phyloP scores from a whole-genome alignment of 179 eudicot species.

The Vitellaria paradoxa region DNA sequence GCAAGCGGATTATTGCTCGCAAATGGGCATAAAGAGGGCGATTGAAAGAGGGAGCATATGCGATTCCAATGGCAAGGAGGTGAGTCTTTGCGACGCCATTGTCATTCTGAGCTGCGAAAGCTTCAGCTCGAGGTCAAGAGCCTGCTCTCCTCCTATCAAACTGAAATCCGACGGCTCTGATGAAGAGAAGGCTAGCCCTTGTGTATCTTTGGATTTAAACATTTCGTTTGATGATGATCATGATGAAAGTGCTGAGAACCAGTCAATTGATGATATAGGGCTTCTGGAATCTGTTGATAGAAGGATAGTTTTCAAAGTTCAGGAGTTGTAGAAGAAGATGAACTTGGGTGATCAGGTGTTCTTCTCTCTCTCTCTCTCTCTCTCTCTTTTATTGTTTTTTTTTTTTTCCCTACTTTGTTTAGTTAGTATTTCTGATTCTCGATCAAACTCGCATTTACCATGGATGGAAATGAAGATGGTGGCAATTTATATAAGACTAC shows the following conservation, averaged over 20 bases:
- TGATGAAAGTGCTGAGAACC: constrained; percentile 23
- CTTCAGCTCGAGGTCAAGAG: constrained; percentile 46
- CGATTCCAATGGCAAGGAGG: constrained; percentile 31
- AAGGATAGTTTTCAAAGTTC: constrained; percentile 45
- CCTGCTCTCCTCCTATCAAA: constrained; percentile 45
- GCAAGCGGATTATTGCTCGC: constrained; percentile 42
- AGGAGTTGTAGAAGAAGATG: constrained; percentile 33
- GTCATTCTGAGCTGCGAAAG: constrained; percentile 45
- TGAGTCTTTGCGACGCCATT: constrained; percentile 52
- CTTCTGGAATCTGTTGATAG: constrained; percentile 53
- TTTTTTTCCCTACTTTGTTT: background rate
- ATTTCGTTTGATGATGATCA: constrained; percentile 29
- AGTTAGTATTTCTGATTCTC: background rate
- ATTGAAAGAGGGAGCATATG: constrained; percentile 44
- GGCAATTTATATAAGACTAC: background rate
- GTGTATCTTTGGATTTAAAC: constrained; percentile 56
- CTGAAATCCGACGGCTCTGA: constrained; percentile 25
- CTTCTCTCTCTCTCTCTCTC: background rate
- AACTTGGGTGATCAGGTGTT: background rate
- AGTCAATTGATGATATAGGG: constrained; percentile 27
- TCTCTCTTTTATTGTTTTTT: background rate
- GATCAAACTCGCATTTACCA: background rate
- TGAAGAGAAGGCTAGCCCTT: constrained; percentile 16
- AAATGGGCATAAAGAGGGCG: constrained; percentile 44
- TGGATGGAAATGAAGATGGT: background rate